Base-by-base conservation (phyloP, 2,329 filamentous ascomycete genomes). In the Orbilia javanica region DNA sequence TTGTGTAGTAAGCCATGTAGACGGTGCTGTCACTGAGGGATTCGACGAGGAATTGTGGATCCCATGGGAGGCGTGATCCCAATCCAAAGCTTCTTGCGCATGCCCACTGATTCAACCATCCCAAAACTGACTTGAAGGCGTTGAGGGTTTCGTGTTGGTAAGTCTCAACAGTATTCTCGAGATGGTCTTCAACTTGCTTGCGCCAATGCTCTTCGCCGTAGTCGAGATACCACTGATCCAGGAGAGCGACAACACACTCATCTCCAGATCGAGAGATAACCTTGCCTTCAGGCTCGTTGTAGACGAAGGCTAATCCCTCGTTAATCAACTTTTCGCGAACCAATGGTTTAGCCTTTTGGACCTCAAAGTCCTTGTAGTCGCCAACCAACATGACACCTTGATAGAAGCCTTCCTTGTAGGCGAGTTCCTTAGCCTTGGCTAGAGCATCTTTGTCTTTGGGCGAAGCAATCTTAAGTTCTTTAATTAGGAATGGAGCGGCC, bases 171-270 rank as follows among this genome's bases (percentile, higher is more conserved):
- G 89, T 89, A 79, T 88, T 88, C 76, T 89, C 88, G 55, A 97
- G 90, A 83, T 92, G 91, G 80, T 91, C 88, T 67, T 94, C 86
- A 13, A 92, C 93, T 50, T 88, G 87, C 79, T 92, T 86, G 83
- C 92, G 92, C 96, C 96, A 98, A 62, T 91, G 88, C 50, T 93
- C 93, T 85, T 94, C 92, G 79, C 96, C 96, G 83, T 99, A 99
- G 85, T 97, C 95, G 82, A 99, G 87, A 86, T 97, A 99, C 94
- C 96, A 99, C 85, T 99, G 96, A 82, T 97, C 95, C 83, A 98
- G 90, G 80, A 95, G 90, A 31, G 94, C 92, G 76, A 96, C 95
- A 74, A 97, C 94, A 83, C 96, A 98, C 81, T 96, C 93, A 83
- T 98, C 95, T 29, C 91, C 93, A 81, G 93, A 96, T 84, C 96